These are phyloP conservation scores for Incumbomyces lentus DNA, from an alignment of 2,329 filamentous ascomycete genomes.

Conservation along the genomic window DNA sequence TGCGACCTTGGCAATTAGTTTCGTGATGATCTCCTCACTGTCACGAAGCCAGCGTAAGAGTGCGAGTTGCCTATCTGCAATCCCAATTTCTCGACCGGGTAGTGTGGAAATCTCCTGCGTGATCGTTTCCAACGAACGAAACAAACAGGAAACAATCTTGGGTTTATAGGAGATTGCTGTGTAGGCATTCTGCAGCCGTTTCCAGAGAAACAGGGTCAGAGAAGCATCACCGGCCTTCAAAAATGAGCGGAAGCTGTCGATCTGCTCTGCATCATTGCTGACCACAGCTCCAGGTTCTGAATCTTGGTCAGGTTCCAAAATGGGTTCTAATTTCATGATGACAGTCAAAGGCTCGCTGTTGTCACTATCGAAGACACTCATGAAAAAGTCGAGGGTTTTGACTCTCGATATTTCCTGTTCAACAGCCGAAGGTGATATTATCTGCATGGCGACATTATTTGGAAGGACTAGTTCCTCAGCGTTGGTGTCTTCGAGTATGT, in stretches of 20 bases:
- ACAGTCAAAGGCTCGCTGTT: constrained; percentile 69
- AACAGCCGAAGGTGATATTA: constrained; percentile 70
- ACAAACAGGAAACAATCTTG: constrained; percentile 77
- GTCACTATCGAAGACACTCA: constrained; percentile 76
- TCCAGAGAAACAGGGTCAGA: constrained; percentile 79
- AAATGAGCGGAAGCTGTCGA: constrained; percentile 76
- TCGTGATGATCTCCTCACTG: constrained; percentile 64
- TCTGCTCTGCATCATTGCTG: constrained; percentile 27
- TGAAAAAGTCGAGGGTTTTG: constrained; percentile 93
- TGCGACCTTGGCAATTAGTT: constrained; percentile 57
- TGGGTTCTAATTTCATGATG: constrained; percentile 85
- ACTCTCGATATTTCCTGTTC: constrained; percentile 86
- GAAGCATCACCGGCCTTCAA: constrained; percentile 71
- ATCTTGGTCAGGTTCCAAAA: constrained; percentile 56
- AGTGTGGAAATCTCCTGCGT: constrained; percentile 56
- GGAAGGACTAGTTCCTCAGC: constrained; percentile 50
- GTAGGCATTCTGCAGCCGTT: constrained; percentile 81
- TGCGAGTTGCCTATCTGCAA: constrained; percentile 56
- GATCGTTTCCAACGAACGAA: constrained; percentile 78
- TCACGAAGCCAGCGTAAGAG: constrained; percentile 69
- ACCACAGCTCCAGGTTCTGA: constrained; percentile 13
- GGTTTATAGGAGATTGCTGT: constrained; percentile 71
- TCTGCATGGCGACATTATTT: constrained; percentile 82
- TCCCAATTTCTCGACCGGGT: constrained; percentile 41
- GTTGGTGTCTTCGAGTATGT: constrained; percentile 38